These are phyloP conservation scores for Turritis glabra DNA, from an alignment of 345 rosid species.

Conservation along the genomic window DNA sequence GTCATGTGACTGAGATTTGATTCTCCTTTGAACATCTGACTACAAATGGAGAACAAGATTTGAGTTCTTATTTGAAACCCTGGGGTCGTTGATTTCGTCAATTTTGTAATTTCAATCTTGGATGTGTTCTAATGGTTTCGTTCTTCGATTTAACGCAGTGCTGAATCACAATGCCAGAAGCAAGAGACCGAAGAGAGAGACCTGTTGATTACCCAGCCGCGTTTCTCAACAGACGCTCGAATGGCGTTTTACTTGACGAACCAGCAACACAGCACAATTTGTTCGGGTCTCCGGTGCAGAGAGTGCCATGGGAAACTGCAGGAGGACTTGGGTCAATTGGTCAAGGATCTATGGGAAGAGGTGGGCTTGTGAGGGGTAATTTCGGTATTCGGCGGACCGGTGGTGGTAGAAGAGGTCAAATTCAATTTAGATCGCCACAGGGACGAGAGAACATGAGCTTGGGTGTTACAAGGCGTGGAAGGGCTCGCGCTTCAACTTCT, in stretches of 20 bases:
- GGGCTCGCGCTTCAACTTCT: conserved; percentile 43
- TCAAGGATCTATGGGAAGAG: conserved; percentile 23
- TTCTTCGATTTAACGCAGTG: neutral
- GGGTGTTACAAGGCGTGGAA: conserved; percentile 46
- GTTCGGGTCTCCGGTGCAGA: conserved; percentile 47
- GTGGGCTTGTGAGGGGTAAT: conserved; percentile 40
- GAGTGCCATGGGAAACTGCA: conserved; percentile 19
- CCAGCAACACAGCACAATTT: conserved; percentile 19
- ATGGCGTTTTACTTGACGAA: conserved; percentile 47
- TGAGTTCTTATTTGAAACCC: neutral
- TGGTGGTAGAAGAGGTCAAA: conserved; percentile 35
- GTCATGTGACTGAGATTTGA: neutral
- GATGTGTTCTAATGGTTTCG: neutral
- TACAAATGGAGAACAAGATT: neutral
- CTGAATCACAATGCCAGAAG: conserved; percentile 51
- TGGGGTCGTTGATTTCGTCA: neutral
- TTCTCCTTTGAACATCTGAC: neutral
- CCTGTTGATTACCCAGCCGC: conserved; percentile 52
- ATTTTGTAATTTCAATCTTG: neutral
- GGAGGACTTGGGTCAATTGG: neutral
- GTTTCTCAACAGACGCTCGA: conserved; percentile 49
- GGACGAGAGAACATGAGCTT: conserved; percentile 51
- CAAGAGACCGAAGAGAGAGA: conserved; percentile 72
- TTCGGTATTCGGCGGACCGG: conserved; percentile 37
- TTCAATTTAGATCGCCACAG: conserved; percentile 32